Evolutionary conservation across 768 basidiomycete species (phyloP).

Genomic region (Boletus bicolor): DNA sequence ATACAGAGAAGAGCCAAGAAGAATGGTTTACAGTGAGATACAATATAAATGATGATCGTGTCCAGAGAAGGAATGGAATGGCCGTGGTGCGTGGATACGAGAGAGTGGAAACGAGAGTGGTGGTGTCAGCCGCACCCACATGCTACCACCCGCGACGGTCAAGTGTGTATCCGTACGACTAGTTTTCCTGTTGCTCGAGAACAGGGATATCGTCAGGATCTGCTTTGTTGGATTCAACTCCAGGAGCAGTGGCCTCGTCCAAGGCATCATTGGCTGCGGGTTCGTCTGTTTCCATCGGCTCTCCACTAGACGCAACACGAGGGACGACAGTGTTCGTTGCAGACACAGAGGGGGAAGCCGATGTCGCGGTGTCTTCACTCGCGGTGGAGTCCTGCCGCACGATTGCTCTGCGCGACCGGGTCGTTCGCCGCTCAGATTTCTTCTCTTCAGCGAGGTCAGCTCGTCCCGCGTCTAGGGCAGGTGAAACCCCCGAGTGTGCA

Average conservation of each 20-base stretch:
- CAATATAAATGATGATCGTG: slow-evolving; percentile 9
- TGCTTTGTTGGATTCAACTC: slow-evolving; percentile 6
- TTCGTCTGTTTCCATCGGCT: slow-evolving; percentile 15
- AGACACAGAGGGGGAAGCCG: slow-evolving; percentile 33
- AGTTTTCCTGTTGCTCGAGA: slow-evolving; percentile 1
- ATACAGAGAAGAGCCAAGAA: slow-evolving; percentile 12
- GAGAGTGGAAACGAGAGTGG: slow-evolving; percentile 1
- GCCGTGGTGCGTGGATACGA: slow-evolving; percentile 2
- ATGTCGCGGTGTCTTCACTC: slow-evolving; percentile 45
- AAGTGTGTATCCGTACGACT: background rate
- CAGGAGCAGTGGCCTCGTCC: slow-evolving; percentile 2
- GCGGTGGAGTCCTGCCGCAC: slow-evolving; percentile 50
- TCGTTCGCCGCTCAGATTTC: slow-evolving; percentile 42
- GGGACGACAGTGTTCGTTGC: slow-evolving; percentile 15
- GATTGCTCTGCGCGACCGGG: slow-evolving; percentile 41
- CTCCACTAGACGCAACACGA: slow-evolving; percentile 15
- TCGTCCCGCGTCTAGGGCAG: slow-evolving; percentile 16
- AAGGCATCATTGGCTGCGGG: background rate
- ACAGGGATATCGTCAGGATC: background rate
- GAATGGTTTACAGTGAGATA: slow-evolving; percentile 10
- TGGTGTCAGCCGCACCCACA: background rate
- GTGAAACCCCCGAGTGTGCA: slow-evolving; percentile 23
- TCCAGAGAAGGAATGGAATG: background rate
- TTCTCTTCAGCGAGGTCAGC: slow-evolving; percentile 18
- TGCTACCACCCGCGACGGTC: background rate